Evolutionary conservation across 495 filamentous ascomycete species (phyloP).

Genomic region (Trichocladium antarcticum): DNA sequence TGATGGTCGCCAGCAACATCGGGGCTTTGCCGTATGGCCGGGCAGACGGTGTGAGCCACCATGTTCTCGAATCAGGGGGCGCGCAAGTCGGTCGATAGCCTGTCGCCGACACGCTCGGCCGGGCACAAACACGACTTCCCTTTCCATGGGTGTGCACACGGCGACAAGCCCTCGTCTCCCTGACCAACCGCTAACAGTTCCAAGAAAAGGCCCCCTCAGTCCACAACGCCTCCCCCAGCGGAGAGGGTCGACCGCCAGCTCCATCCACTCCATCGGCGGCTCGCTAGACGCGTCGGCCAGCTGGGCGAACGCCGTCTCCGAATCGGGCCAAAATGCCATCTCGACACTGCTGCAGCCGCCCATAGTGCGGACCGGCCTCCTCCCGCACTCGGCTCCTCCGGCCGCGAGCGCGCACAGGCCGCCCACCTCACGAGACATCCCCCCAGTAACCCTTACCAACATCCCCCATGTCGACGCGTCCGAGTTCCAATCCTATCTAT

Average conservation of each 20-base stretch:
- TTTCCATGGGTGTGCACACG: conserved; percentile 37
- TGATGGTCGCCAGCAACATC: conserved; percentile 11
- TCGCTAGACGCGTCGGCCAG: conserved; percentile 53
- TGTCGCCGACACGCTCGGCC: conserved; percentile 42
- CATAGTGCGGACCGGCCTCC: conserved; percentile 75
- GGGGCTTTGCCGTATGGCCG: conserved; percentile 15
- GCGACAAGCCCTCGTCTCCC: background rate
- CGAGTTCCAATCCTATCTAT: conserved; percentile 72
- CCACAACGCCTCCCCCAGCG: conserved; percentile 30
- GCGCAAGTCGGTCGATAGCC: conserved; percentile 60
- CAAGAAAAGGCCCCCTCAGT: conserved; percentile 21
- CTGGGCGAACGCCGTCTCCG: conserved; percentile 52
- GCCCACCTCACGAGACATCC: conserved; percentile 86
- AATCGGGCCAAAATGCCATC: conserved; percentile 82
- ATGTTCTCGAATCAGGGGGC: conserved; percentile 56
- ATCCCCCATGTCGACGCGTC: conserved; percentile 70
- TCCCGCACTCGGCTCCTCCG: conserved; percentile 58
- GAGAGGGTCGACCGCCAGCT: conserved; percentile 78
- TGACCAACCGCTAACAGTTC: conserved; percentile 20
- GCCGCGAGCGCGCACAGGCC: conserved; percentile 60
- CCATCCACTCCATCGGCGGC: conserved; percentile 67
- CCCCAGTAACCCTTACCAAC: conserved; percentile 84
- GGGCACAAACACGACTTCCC: conserved; percentile 49
- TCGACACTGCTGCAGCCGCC: conserved; percentile 86
- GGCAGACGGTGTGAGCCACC: conserved; percentile 25